Evolutionary conservation across 2,329 filamentous ascomycete genomes (phyloP), one percentile per base, ranked within the genome.

Genomic region (Ascochyta clinopodiicola): DNA sequence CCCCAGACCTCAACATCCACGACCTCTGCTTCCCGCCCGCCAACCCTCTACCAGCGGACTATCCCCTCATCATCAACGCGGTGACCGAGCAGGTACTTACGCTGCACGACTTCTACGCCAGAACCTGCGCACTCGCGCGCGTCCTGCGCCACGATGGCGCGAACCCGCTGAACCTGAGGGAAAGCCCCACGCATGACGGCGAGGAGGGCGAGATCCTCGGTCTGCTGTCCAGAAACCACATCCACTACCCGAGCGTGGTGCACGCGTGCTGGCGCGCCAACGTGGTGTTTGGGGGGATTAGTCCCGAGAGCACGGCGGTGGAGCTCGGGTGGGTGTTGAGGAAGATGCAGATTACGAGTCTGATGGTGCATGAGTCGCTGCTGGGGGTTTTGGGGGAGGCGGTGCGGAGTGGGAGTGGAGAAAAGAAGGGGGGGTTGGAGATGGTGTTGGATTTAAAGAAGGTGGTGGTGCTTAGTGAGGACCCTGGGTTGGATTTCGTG

Each of bases 241-340:
- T 73, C n/a, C 65, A 73, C 31, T 72, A 71, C 45, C 70, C 70
- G 1, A 64, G 59, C 51, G 61, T 71, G 2, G 66, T 66, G 22
- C 70, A 72, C 45, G 70, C 69, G 3, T 73, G 68, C 49, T 71
- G 70, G 51, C 57, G 67, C 9, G 42, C 70, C 0, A 67, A 70
- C 25, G 22, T 73, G 9, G 65, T 69, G 2, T 71, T 71, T 52
- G 70, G 69, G 1, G 69, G 69, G 0, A 71, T 72, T 22, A 72
- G 69, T 56, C 70, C 69, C 1, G 67, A 56, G 9, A 64, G 60
- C 17, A 73, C 70, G n/a, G 54, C 67, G 6, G 71, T 66, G 31
- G 69, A 73, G 48, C 47, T 73, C 13, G 71, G 69, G 68, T 70
- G 65, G 64, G 61, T 72, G n/a, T 37, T 72, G 44, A 44, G 69